phyloP scores from a whole-genome alignment of 2,329 filamentous ascomycete genomes.

The Paecilomyces dactylethromorphus region DNA sequence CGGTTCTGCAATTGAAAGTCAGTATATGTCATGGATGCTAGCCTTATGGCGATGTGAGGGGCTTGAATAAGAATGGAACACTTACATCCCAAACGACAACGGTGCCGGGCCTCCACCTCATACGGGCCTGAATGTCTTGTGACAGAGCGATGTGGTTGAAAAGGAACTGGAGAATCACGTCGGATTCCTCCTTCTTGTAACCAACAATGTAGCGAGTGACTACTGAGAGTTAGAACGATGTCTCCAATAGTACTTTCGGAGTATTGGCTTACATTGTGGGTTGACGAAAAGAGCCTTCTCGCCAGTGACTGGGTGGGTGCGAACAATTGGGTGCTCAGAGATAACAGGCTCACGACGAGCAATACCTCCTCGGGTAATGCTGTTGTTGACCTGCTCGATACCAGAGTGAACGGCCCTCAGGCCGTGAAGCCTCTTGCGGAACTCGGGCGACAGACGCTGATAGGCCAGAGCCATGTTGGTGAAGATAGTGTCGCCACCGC shows the following conservation, averaged over 20 bases:
- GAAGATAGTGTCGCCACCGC: slow-evolving; percentile 81
- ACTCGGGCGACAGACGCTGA: slow-evolving; percentile 68
- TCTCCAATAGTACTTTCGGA: not conserved
- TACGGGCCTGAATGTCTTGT: slow-evolving; percentile 64
- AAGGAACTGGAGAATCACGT: slow-evolving; percentile 68
- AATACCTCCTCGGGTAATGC: slow-evolving; percentile 60
- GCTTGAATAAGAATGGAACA: slow-evolving; percentile 4
- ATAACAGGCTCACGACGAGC: slow-evolving; percentile 69
- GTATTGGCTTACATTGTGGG: slow-evolving; percentile 61
- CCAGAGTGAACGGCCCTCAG: slow-evolving; percentile 76
- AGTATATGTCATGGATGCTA: slow-evolving; percentile 2
- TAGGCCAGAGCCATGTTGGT: slow-evolving; percentile 76
- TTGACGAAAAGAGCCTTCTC: slow-evolving; percentile 82
- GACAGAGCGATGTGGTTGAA: slow-evolving; percentile 68
- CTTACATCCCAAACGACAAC: slow-evolving; percentile 75
- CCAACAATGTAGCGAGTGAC: slow-evolving; percentile 76
- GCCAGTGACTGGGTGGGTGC: slow-evolving; percentile 75
- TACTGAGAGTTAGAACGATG: slow-evolving; percentile 20
- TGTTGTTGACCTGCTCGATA: slow-evolving; percentile 69
- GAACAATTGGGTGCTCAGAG: slow-evolving; percentile 68
- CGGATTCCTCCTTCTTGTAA: slow-evolving; percentile 80
- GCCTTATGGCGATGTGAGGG: no score
- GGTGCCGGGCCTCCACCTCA: slow-evolving; percentile 73
- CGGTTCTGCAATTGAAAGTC: slow-evolving; percentile 48
- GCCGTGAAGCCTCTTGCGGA: slow-evolving; percentile 73